Base-by-base conservation (phyloP, 2,329 filamentous ascomycete genomes). In the Balansia obtecta region DNA sequence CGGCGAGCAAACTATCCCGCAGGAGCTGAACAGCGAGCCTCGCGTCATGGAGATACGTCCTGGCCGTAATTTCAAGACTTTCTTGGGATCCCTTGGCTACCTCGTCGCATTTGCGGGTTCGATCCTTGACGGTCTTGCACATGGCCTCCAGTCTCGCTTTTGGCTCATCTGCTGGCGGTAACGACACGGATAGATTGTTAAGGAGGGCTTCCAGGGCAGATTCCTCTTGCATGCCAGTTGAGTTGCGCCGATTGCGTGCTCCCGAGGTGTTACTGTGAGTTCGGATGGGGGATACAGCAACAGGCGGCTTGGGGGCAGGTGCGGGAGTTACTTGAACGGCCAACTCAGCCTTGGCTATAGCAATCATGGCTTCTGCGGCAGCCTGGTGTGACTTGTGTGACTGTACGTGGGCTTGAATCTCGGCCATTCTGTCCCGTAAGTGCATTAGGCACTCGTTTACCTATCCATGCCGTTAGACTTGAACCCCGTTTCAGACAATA, bases 401-500 rank as follows among this genome's bases (percentile, higher is more conserved):
- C 45, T 72, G 66, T 2, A 74, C 61, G 27, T 71, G 69, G 3
- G 64, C 56, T 2, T 67, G 62, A 3, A 78, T 63, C 1, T 67
- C 62, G 11, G 65, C 60, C 5, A 72, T 67, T n/a, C 73, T 71
- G 34, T 72, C 70, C 2, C 76, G 62, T 0, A 81, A 64, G 52
- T 76, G 73, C 48, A 71, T 66, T 1, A 81, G 65, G 52, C 76
- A 80, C 18, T 73, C 67, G 37, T 73, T 65, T 18, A 79, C 71
- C 76, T 80, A 44, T 0, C 6, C 33, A 0, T 15, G 0, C 3
- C 54, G 67, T 41, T 68, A 64, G 32, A 0, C 3, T 18, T 15
- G 33, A 9, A 9, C 3, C 13, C 11, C n/a, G n/a, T 18, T 45
- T 18, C 16, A 22, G 42, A 20, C 18, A 1, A 30, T 30, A n/a